A percentile compares a stretch with the other conserved stretches of the same genome.
phyloP scores from a whole-genome alignment of 495 filamentous ascomycete species.

The Sordaria brevicollis region DNA sequence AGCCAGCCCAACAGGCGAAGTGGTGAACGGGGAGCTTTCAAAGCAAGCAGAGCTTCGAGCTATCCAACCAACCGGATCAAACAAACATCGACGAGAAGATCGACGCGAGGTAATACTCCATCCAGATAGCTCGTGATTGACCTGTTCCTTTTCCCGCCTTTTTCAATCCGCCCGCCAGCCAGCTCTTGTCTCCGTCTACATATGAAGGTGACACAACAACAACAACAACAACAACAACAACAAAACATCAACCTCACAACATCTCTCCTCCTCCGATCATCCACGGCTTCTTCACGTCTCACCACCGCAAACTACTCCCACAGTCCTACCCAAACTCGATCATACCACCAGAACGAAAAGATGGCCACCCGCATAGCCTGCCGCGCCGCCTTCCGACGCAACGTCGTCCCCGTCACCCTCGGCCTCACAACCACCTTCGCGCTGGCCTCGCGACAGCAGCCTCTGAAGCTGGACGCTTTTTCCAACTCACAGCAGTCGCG shows the following conservation, averaged over 20 bases:
- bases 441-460: conserved; percentile 12
- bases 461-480: conserved; percentile 20
- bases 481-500: background rate
- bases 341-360: background rate
- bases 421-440: conserved; percentile 16
- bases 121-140: background rate
- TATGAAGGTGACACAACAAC: background rate
- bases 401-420: conserved; percentile 12
- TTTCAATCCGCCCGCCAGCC: too few relatives aligned
- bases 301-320: background rate
- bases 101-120: background rate
- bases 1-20: background rate
- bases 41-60: background rate
- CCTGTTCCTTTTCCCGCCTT: background rate
- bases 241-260: background rate
- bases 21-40: background rate
- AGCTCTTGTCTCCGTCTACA: background rate
- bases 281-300: background rate
- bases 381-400: conserved; percentile 8
- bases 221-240: too few relatives aligned
- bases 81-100: background rate
- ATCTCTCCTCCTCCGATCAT: background rate
- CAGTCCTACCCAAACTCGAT: background rate
- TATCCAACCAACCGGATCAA: background rate
- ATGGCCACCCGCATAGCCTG: conserved; percentile 8